Evolutionary conservation across 805 yeast genomes (phyloP), one percentile per base, ranked within the genome.

Genomic region (Yarrowia phangngaensis): DNA sequence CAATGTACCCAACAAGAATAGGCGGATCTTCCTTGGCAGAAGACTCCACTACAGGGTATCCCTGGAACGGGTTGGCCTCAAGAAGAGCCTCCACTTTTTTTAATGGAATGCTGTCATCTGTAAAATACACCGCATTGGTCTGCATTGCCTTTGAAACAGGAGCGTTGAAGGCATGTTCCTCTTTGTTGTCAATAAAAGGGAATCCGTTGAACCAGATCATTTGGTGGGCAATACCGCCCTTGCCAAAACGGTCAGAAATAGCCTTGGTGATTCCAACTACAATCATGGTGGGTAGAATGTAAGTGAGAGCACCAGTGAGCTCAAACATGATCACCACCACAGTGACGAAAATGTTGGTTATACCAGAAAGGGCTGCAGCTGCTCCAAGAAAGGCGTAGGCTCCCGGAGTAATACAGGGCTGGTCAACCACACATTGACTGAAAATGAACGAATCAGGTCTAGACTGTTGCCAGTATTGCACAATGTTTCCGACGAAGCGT

Each of bases 301-400:
- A 92, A 40, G 83, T 77, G 50, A 89, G 70, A 1, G 98, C 98
- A 23, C 98, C 99, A 0, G 99, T 92, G 50, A 92, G 68, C 66
- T 92, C 82, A 66, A 88, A 86, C 95, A 92, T 88, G 31, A 94
- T 83, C 12, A 92, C 85, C 2, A 89, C 97, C 15, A 90, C 97
- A 0, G 97, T 82, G 8, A 92, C 81, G 0, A 96, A 86, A 53
- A 92, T 69, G 60, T 90, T 89, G 19, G 97, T 92, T 26, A 92
- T 90, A 3, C 99, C 99, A 63, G 94, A 80, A 34, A 92, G 71
- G 0, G 95, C 84, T 3, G 97, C 95, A 0, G 90, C 97, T 0
- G 99, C 97, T 3, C 98, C 99, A 20, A 92, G 69, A 55, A 90
- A 84, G 0, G 98, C 96, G 64, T 90, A 92, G 0, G 96, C 84